phyloP scores from a whole-genome alignment of 192 early-diverging fungal species.

The Coemansia sp. region DNA sequence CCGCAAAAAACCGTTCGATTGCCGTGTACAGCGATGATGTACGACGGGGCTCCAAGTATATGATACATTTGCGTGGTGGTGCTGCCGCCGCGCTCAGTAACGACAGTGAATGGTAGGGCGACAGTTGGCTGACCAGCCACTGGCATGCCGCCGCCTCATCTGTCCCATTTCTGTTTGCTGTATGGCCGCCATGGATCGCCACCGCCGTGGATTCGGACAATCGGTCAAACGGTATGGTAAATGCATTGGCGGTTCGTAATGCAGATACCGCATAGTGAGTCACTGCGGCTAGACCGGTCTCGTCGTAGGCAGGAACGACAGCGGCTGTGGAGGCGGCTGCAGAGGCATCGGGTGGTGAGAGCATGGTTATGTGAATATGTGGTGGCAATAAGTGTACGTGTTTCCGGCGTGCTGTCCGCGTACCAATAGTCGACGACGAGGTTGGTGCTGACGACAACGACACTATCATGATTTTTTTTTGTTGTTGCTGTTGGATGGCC shows the following conservation, averaged over 20 bases:
- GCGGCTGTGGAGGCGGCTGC: background rate
- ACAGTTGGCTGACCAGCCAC: background rate
- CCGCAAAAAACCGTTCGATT: constrained; percentile 35
- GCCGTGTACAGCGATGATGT: constrained; percentile 31
- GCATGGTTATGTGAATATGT: background rate
- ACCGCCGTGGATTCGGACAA: background rate
- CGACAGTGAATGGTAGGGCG: background rate
- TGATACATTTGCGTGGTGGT: constrained; percentile 26
- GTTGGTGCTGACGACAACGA: no score
- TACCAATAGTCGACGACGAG: no score
- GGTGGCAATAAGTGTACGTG: no score
- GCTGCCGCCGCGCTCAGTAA: background rate
- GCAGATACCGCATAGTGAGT: constrained; percentile 13
- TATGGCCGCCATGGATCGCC: background rate
- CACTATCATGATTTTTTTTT: no score
- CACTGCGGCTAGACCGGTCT: background rate
- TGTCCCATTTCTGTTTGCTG: no score
- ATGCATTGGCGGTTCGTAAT: constrained; percentile 26
- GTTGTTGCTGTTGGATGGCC: no score
- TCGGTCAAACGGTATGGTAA: constrained; percentile 23
- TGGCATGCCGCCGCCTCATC: constrained; percentile 1
- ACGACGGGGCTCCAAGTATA: constrained; percentile 47
- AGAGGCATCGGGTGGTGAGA: background rate
- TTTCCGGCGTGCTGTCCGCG: no score
- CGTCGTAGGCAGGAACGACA: constrained; percentile 5